phyloP scores from a whole-genome alignment of 176 grass and related monocot genomes.

The Hordeum marinum region DNA sequence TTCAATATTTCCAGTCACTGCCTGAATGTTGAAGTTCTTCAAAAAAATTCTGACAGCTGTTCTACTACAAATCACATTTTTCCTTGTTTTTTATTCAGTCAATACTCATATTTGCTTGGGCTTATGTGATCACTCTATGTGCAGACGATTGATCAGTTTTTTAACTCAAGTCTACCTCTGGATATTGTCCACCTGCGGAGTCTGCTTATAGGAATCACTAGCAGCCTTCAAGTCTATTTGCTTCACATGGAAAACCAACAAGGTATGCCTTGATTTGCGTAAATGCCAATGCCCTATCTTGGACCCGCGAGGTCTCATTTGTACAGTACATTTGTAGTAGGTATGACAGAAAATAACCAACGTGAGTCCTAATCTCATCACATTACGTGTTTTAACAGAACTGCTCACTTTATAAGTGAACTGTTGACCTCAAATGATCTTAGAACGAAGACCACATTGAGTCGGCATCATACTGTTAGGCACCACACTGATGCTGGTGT shows the following conservation, averaged over 20 bases:
- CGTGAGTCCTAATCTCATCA: not conserved
- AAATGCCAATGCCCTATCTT: slow-evolving; percentile 10
- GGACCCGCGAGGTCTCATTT: not conserved
- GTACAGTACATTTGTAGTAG: not conserved
- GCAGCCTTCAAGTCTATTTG: slow-evolving; percentile 79
- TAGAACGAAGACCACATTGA: not conserved
- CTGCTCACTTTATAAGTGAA: not conserved
- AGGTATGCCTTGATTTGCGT: slow-evolving; percentile 48
- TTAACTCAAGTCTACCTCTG: slow-evolving; percentile 63
- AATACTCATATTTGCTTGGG: slow-evolving; percentile 7
- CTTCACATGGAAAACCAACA: slow-evolving; percentile 77
- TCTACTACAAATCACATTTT: not conserved
- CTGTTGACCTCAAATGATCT: not conserved
- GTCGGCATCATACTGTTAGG: not conserved
- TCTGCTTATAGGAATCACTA: slow-evolving; percentile 77
- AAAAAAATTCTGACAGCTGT: not conserved
- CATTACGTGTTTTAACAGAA: not conserved
- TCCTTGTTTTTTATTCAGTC: slow-evolving; percentile 5
- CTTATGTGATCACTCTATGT: slow-evolving; percentile 32
- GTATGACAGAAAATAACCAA: not conserved
- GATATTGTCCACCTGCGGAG: slow-evolving; percentile 67
- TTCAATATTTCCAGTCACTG: not conserved
- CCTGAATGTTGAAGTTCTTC: not conserved
- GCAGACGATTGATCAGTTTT: slow-evolving; percentile 87
- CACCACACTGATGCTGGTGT: not conserved